Conservation (phyloP, 2,329 filamentous ascomycete genomes). For the Botrytis tulipae region DNA sequence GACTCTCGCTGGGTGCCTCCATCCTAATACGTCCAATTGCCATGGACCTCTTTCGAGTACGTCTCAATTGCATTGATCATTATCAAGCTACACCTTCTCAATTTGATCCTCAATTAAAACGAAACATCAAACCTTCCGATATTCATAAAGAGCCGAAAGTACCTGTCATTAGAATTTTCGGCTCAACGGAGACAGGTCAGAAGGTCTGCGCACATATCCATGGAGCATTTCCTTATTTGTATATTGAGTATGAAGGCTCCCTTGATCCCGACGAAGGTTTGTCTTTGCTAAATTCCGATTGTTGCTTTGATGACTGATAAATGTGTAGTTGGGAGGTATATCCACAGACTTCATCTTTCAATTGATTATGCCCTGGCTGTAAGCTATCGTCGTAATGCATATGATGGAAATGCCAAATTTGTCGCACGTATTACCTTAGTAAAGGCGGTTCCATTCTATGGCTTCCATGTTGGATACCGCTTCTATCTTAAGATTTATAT, state of each 20-base stretch:
- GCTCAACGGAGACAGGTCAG: constrained; percentile 89
- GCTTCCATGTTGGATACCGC: constrained; percentile 87
- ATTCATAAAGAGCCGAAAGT: constrained; percentile 67
- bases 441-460: constrained; percentile 94
- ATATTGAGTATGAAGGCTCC: constrained; percentile 76
- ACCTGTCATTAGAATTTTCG: constrained; percentile 86
- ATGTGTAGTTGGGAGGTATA: constrained; percentile 67
- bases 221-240: constrained; percentile 94
- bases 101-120: constrained; percentile 77
- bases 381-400: constrained; percentile 75
- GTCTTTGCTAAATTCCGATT: constrained; percentile 31
- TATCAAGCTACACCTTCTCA: constrained; percentile 79
- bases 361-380: constrained; percentile 88
- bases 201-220: constrained; percentile 96
- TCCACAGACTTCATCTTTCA: constrained; percentile 74
- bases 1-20: constrained; percentile 1
- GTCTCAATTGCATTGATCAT: constrained; percentile 93
- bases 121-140: constrained; percentile 58
- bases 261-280: constrained; percentile 66
- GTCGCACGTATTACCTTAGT: constrained; percentile 89
- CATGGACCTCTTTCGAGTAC: constrained; percentile 81
- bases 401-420: constrained; percentile 66
- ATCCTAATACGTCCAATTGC: constrained; percentile 12
- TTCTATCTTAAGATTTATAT: constrained; percentile 95
- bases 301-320: constrained; percentile 22